A percentile compares a stretch with the other conserved stretches of the same genome.
Conservation (phyloP, 441 rosid genomes). For the Isatis lusitanica region DNA sequence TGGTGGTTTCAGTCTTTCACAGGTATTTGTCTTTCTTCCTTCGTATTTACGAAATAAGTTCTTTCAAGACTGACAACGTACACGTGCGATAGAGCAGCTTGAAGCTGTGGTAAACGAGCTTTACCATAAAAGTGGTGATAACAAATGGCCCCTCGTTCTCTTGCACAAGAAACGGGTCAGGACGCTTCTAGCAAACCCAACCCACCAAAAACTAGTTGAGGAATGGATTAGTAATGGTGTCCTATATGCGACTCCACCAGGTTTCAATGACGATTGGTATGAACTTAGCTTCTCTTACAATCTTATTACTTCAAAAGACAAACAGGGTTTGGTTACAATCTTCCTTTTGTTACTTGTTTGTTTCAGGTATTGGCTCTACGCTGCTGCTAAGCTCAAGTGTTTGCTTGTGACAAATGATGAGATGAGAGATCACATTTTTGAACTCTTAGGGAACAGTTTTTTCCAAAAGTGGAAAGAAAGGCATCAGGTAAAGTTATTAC, state of each 20-base stretch:
- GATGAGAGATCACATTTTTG: conserved; percentile 92
- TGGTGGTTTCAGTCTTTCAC: conserved; percentile 73
- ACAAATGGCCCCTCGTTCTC: conserved; percentile 65
- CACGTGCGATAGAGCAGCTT: conserved; percentile 67
- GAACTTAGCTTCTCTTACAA: conserved; percentile 1
- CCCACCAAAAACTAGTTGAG: conserved; percentile 49
- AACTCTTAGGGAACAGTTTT: conserved; percentile 64
- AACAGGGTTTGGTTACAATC: not conserved
- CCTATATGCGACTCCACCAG: conserved; percentile 74
- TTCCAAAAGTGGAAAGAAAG: conserved; percentile 87
- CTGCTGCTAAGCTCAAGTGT: conserved; percentile 76
- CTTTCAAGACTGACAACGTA: conserved; percentile 12
- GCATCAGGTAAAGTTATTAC: conserved; percentile 54
- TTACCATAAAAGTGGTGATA: conserved; percentile 47
- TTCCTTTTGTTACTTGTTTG: not conserved
- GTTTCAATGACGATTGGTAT: conserved; percentile 94
- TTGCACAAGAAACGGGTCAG: conserved; percentile 69
- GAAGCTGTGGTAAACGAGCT: conserved; percentile 68
- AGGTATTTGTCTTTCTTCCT: conserved; percentile 38
- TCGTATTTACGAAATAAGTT: not conserved
- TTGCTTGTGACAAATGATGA: conserved; percentile 86
- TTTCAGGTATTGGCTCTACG: conserved; percentile 85
- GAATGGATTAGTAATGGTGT: conserved; percentile 66
- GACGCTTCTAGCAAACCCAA: conserved; percentile 55
- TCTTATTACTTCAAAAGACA: not conserved